A percentile compares a stretch with the other conserved stretches of the same genome.
Evolutionary conservation across 345 rosid species (phyloP).

Genomic region (Melaleuca quinquenervia): DNA sequence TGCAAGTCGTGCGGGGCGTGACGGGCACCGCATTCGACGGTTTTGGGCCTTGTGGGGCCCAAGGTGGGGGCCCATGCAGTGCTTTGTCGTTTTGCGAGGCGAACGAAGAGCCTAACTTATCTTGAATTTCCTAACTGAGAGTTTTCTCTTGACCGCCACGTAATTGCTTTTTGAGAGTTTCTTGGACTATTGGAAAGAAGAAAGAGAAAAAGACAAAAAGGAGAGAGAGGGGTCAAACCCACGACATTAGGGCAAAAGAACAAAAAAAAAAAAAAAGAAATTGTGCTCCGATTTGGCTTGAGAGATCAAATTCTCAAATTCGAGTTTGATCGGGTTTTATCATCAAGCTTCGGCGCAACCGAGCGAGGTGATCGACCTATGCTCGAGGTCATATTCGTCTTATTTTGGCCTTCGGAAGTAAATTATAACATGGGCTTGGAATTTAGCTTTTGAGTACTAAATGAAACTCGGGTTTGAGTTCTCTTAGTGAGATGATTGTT

Average conservation of each 20-base stretch:
- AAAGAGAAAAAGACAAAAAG: background rate
- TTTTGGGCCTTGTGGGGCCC: background rate
- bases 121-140: background rate
- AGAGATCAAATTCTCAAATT: background rate
- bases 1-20: background rate
- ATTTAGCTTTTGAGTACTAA: too few species aligned
- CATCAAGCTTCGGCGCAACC: background rate
- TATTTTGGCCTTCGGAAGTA: background rate
- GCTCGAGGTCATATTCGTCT: background rate
- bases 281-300: background rate
- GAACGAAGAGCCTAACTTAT: background rate
- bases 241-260: background rate
- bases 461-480: background rate
- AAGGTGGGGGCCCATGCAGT: background rate
- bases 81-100: background rate
- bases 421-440: too few species aligned
- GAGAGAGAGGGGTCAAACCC: background rate
- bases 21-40: background rate
- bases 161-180: background rate
- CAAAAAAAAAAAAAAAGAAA: background rate
- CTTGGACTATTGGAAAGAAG: background rate
- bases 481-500: background rate
- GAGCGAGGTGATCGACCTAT: background rate
- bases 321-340: fast-evolving
- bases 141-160: background rate